Conservation (phyloP, 225 moss, liverwort and hornwort species). For the Thuidium tamariscinum region DNA sequence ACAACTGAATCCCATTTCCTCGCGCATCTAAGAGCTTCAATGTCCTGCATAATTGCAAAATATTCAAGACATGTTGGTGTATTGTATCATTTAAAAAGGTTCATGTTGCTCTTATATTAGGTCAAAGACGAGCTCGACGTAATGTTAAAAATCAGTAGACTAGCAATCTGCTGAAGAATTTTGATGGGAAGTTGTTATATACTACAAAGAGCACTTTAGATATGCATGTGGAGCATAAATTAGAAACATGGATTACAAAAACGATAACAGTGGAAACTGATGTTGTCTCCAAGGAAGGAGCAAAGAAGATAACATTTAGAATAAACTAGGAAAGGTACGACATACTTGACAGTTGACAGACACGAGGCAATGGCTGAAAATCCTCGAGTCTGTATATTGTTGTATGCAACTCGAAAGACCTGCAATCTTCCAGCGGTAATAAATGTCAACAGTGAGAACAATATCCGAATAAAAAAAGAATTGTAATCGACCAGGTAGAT, state of each 20-base stretch:
- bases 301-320: neutral
- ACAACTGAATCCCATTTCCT: conserved; percentile 47
- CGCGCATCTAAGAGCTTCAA: conserved; percentile 69
- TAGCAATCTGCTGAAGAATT: neutral
- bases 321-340: neutral
- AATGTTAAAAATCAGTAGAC: neutral
- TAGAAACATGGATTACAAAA: neutral
- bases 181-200: neutral
- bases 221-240: neutral
- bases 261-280: neutral
- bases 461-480: neutral
- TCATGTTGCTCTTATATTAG: neutral
- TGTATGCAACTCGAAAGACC: conserved; percentile 69
- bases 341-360: conserved; percentile 46
- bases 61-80: neutral
- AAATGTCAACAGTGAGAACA: neutral
- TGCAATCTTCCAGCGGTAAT: conserved; percentile 45
- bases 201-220: neutral
- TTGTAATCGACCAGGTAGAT: neutral
- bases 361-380: conserved; percentile 55
- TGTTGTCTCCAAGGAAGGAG: neutral
- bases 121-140: neutral
- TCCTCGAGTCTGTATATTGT: conserved; percentile 48
- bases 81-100: neutral
- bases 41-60: conserved; percentile 24